Evolutionary conservation across 1,284 basidiomycete species (phyloP).

Genomic region (Grifola frondosa): DNA sequence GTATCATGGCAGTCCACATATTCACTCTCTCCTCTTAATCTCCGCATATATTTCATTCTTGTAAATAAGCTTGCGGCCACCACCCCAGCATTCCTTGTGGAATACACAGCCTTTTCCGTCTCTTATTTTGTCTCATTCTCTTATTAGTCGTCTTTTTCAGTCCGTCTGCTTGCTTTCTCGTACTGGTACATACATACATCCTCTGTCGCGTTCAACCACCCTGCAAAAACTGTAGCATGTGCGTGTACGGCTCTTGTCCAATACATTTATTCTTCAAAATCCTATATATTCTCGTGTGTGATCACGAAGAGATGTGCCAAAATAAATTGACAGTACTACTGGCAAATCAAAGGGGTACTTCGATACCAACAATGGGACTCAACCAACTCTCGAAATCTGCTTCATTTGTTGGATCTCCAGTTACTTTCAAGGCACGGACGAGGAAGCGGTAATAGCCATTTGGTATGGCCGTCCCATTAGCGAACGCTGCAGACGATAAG

Average conservation of each 20-base stretch:
- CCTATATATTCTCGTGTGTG: neutral
- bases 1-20: conserved; percentile 19
- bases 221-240: conserved; percentile 40
- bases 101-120: conserved; percentile 9
- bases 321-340: too few relatives aligned
- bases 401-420: conserved; percentile 51
- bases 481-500: conserved; percentile 42
- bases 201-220: conserved; percentile 31
- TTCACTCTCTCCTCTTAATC: conserved; percentile 17
- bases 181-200: conserved; percentile 27
- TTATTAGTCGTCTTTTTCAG: conserved; percentile 20
- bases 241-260: conserved; percentile 37
- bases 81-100: conserved; percentile 4
- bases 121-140: conserved; percentile 19
- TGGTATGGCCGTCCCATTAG: conserved; percentile 58
- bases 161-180: conserved; percentile 29
- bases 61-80: conserved; percentile 25
- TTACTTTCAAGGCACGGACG: conserved; percentile 57
- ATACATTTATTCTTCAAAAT: conserved; percentile 32
- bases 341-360: conserved; percentile 13
- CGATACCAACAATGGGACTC: conserved; percentile 38
- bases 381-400: conserved; percentile 61
- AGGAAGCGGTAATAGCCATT: conserved; percentile 63
- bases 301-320: too few relatives aligned
- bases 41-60: conserved; percentile 25